Evolutionary conservation across 2,329 filamentous ascomycete genomes (phyloP).

Genomic region (Pseudogymnoascus sp.): DNA sequence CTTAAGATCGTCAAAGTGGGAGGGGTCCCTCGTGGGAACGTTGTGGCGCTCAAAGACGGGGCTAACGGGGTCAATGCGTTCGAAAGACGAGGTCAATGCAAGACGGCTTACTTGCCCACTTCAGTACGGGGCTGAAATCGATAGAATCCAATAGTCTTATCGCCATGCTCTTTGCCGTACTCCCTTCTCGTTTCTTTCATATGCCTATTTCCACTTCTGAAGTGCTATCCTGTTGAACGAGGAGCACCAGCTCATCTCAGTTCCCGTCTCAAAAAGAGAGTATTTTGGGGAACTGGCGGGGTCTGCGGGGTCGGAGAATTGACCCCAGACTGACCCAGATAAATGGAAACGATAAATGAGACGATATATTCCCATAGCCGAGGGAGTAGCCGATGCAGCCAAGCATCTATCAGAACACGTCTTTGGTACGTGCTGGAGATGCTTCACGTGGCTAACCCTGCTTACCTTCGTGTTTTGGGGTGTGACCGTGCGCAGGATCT

Average conservation of each 20-base stretch:
- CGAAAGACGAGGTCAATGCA: not conserved
- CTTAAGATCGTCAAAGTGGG: not conserved
- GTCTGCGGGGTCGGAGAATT: not conserved
- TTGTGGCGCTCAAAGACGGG: not conserved
- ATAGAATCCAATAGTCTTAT: not conserved
- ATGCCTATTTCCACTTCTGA: not conserved
- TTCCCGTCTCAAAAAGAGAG: not conserved
- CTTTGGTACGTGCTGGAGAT: not conserved
- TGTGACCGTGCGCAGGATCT: not conserved
- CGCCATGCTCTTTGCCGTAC: not conserved
- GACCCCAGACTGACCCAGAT: not conserved
- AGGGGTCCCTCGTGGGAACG: not conserved
- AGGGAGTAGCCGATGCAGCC: not conserved
- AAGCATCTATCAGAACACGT: not conserved
- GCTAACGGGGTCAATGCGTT: not conserved
- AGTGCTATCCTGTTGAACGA: not conserved
- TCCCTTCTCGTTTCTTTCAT: not conserved
- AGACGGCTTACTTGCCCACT: not conserved
- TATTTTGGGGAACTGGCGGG: not conserved
- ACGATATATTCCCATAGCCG: not conserved
- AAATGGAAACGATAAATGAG: not conserved
- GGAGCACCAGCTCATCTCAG: not conserved
- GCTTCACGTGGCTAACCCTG: not conserved
- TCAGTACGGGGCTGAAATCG: not conserved
- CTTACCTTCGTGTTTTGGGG: not conserved